Evolutionary conservation across 768 basidiomycete species (phyloP), one percentile per base, ranked within the genome.

Genomic region (Imleria badia): DNA sequence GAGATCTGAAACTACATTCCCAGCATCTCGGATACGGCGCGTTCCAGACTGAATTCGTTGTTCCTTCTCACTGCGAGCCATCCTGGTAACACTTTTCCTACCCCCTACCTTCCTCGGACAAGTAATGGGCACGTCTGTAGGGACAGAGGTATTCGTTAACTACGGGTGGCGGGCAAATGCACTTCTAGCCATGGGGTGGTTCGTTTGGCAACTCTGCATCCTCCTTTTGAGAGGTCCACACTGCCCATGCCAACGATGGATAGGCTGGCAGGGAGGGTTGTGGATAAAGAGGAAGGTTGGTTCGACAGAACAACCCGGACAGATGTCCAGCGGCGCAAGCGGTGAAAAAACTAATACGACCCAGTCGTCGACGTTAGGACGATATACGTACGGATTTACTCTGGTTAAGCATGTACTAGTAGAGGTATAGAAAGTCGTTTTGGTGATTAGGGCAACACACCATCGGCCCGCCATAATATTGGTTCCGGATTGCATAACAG

Each of bases 81-180:
- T 42, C 23, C 9, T 14, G 5, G 26, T n/a, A 29, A 13, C 10
- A 13, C 47, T n/a, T n/a, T 23, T 30, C 53, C 26, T 34, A 2
- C 53, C 26, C n/a, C n/a, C 30, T 39, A 20, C 33, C 29, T 90
- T 90, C 67, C 77, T 87, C 29, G 89, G 90, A 0, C 89, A 91
- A 73, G 85, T 91, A 8, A 84, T 86, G 70, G 90, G 90, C 23
- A 90, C 89, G 1, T 77, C 87, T 0, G 84, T 83, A 3, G 85
- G 88, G n/a, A 87, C 87, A 0, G 67, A 80, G 45, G 78, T 91
- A 6, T 94, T 89, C 69, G 76, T 86, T 31, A 56, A 73, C 10
- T 73, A 79, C 58, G 89, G 90, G 17, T 91, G 87, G 86, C 74
- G 81, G 31, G 75, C 84, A 0, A 78, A 78, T 0, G 84, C 86